Conservation (phyloP, 1,284 basidiomycete genomes). For the Erythrobasidium hasegawianum region DNA sequence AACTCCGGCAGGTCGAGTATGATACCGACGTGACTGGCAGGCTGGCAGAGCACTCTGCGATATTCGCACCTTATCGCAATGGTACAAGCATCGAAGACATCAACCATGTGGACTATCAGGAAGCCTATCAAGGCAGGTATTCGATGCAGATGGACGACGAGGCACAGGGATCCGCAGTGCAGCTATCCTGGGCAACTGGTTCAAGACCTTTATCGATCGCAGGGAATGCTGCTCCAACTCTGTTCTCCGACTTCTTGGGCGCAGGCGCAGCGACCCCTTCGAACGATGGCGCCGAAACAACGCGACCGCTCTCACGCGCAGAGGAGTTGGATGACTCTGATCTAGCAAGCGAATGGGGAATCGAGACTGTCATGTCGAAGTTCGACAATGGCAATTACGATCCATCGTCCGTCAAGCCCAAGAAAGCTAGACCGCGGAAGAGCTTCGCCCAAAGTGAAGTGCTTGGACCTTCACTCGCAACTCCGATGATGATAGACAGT, state of each 20-base stretch:
- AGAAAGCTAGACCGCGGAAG: constrained; percentile 3
- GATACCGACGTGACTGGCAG: neutral
- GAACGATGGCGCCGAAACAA: neutral
- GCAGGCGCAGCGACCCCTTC: too few species aligned
- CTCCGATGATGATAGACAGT: neutral
- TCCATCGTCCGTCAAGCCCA: neutral
- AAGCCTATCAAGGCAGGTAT: neutral
- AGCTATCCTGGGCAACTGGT: neutral
- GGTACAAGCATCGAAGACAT: neutral
- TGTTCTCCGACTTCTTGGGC: neutral
- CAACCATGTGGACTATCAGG: neutral
- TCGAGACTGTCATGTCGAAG: constrained; percentile 26
- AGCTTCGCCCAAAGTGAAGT: neutral
- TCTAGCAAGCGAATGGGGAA: constrained; percentile 29
- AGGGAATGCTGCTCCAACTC: neutral
- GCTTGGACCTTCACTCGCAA: neutral
- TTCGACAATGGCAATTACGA: constrained; percentile 8
- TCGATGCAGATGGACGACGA: neutral
- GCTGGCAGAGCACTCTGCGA: constrained; percentile 28
- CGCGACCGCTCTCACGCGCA: neutral
- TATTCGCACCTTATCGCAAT: constrained; percentile 29
- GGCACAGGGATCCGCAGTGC: neutral
- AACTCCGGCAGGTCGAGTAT: too few species aligned
- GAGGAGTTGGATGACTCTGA: constrained; percentile 24
- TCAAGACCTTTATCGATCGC: neutral